Evolutionary conservation across 164 flowering plant genomes (phyloP).

Genomic region (Cinnamomum micranthum): DNA sequence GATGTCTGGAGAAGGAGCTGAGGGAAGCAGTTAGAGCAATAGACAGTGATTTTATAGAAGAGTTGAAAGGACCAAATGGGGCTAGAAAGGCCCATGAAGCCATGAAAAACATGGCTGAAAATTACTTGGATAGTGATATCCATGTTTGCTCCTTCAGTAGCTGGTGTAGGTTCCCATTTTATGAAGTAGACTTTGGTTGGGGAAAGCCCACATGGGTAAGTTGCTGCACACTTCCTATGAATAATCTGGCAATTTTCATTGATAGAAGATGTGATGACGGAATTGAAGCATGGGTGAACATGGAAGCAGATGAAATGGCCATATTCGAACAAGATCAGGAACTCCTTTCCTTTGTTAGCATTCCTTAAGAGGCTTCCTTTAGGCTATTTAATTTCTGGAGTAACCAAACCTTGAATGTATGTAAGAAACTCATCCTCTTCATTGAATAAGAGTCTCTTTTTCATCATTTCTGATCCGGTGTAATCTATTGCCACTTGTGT

Average conservation of each 20-base stretch:
- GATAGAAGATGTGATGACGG: slow-evolving; percentile 20
- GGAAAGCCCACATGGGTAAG: slow-evolving; percentile 37
- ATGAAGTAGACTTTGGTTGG: slow-evolving; percentile 44
- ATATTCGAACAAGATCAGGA: slow-evolving; percentile 8
- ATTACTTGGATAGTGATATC: not conserved
- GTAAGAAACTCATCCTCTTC: too few species aligned
- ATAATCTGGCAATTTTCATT: slow-evolving; percentile 16
- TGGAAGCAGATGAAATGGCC: slow-evolving; percentile 16
- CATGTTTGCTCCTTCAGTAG: slow-evolving; percentile 17
- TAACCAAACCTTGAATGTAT: too few species aligned
- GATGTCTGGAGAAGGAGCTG: slow-evolving; percentile 9
- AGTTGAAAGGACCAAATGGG: slow-evolving; percentile 1
- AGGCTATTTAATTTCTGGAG: too few species aligned
- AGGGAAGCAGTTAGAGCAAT: slow-evolving; percentile 12
- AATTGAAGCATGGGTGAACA: slow-evolving; percentile 20
- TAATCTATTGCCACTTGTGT: too few species aligned
- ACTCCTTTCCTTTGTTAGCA: slow-evolving; percentile 11
- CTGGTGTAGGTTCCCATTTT: slow-evolving; percentile 27
- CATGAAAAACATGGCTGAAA: not conserved
- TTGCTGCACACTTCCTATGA: not conserved
- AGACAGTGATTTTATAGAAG: slow-evolving; percentile 5
- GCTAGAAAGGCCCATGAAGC: not conserved
- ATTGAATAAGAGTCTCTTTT: too few species aligned
- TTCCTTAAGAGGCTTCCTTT: too few species aligned
- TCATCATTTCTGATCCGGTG: too few species aligned